A percentile compares a stretch with the other conserved stretches of the same genome.
These are phyloP conservation scores for Hypoxylon rubiginosum DNA, from an alignment of 2,329 filamentous ascomycete species.

Conservation along the genomic window DNA sequence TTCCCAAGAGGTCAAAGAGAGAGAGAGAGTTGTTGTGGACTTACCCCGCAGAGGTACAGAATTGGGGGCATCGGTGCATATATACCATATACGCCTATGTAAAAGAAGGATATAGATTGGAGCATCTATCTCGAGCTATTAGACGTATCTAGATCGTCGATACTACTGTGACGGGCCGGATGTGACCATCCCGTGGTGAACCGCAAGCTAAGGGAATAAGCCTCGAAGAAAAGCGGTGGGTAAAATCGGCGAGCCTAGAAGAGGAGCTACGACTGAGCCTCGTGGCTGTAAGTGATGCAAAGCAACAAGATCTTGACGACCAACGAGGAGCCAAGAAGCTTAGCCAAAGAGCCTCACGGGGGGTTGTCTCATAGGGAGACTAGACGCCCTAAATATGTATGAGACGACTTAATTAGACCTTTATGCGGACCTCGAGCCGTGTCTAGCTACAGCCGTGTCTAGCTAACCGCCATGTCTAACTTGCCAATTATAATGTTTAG, in stretches of 20 bases:
- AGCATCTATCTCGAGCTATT: slow-evolving; percentile 9
- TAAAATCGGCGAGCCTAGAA: not conserved
- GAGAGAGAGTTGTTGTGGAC: slow-evolving; percentile 13
- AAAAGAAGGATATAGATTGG: slow-evolving; percentile 20
- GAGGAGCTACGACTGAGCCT: not conserved
- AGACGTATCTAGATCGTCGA: slow-evolving; percentile 21
- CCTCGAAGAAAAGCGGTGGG: slow-evolving; percentile 9
- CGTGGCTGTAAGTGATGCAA: not conserved
- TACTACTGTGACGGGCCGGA: slow-evolving; percentile 21
- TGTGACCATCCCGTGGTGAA: slow-evolving; percentile 19
- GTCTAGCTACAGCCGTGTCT: not conserved
- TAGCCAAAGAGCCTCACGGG: not conserved
- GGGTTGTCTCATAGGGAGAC: not conserved
- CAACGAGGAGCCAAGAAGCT: not conserved
- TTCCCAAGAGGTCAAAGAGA: slow-evolving; percentile 9
- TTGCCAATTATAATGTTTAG: not conserved
- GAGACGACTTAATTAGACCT: not conserved
- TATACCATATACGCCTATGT: not conserved
- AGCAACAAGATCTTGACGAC: not conserved
- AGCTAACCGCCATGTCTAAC: not conserved
- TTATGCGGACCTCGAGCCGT: not conserved
- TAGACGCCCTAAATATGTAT: not conserved
- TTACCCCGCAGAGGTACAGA: slow-evolving; percentile 19
- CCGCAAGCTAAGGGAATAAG: not conserved
- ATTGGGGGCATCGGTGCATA: slow-evolving; percentile 15